phyloP scores from a whole-genome alignment of 495 filamentous ascomycete species.

The Penicillium steckii region DNA sequence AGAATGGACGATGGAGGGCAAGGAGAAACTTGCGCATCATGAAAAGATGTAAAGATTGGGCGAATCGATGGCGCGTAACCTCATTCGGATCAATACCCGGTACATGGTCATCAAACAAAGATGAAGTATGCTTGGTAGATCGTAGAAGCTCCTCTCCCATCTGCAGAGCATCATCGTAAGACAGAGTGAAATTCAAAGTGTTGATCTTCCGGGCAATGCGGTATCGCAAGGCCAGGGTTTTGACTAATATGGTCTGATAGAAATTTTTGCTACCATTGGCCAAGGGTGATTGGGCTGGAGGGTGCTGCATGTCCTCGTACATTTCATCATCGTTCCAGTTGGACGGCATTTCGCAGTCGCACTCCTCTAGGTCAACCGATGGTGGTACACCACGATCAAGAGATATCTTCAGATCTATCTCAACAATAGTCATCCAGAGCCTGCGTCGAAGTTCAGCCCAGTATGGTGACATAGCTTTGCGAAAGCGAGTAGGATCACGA shows the following conservation, averaged over 20 bases:
- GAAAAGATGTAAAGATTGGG: slow-evolving; percentile 37
- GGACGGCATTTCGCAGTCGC: slow-evolving; percentile 50
- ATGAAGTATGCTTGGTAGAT: slow-evolving; percentile 28
- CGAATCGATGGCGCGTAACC: slow-evolving; percentile 28
- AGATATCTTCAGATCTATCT: slow-evolving; percentile 56
- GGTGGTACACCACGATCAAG: slow-evolving; percentile 56
- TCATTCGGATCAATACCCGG: slow-evolving; percentile 19
- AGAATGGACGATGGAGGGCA: slow-evolving; percentile 53
- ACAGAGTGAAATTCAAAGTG: slow-evolving; percentile 42
- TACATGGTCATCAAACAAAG: slow-evolving; percentile 26
- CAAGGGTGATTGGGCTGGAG: slow-evolving; percentile 29
- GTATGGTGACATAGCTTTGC: slow-evolving; percentile 36
- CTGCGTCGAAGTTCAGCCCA: slow-evolving; percentile 57
- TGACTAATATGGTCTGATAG: slow-evolving; percentile 49
- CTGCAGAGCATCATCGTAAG: slow-evolving; percentile 51
- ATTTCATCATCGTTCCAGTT: slow-evolving; percentile 61
- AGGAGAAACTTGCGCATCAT: slow-evolving; percentile 53
- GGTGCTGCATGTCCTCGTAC: slow-evolving; percentile 36
- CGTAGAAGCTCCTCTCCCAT: slow-evolving; percentile 43
- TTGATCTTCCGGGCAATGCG: slow-evolving; percentile 51
- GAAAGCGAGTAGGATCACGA: slow-evolving; percentile 54
- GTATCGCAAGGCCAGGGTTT: slow-evolving; percentile 47
- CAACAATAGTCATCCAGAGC: slow-evolving; percentile 63
- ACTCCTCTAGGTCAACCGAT: slow-evolving; percentile 43
- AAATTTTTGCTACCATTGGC: slow-evolving; percentile 47